Conservation (phyloP, 2,329 filamentous ascomycete genomes). For the Colletotrichum cuscutae region DNA sequence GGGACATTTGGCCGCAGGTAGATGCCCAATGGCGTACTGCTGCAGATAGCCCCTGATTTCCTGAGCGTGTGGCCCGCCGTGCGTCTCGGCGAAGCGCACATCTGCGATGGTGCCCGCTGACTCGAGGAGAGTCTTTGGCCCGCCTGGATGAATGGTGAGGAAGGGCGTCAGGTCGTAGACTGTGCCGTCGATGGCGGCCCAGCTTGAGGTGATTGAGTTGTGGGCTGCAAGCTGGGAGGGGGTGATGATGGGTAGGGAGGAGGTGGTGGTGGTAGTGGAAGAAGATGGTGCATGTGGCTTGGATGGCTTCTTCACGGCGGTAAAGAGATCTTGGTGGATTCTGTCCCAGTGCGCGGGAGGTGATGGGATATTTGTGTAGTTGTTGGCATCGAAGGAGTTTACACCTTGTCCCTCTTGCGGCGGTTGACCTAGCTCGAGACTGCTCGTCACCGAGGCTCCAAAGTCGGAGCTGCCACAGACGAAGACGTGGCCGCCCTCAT, state of each 20-base stretch:
- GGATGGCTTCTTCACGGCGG: not conserved
- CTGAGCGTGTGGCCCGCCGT: constrained; percentile 24
- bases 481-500: constrained; percentile 16
- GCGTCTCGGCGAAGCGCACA: constrained; percentile 18
- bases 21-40: constrained; percentile 10
- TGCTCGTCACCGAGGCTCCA: constrained; percentile 15
- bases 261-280: not conserved
- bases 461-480: constrained; percentile 30
- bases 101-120: constrained; percentile 29
- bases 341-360: constrained; percentile 7
- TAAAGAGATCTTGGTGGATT: constrained; percentile 28
- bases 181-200: constrained; percentile 88
- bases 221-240: constrained; percentile 19
- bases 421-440: constrained; percentile 5
- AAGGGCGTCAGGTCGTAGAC: constrained; percentile 97
- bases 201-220: constrained; percentile 49
- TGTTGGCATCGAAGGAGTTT: not conserved
- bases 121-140: constrained; percentile 44
- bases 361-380: not conserved
- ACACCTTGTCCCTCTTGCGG: not conserved
- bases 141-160: constrained; percentile 89
- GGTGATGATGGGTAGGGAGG: not conserved
- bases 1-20: not conserved
- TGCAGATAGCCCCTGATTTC: constrained; percentile 28
- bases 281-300: not conserved